phyloP scores from a whole-genome alignment of 1,284 basidiomycete species.

The Apiotrichum porosum region DNA sequence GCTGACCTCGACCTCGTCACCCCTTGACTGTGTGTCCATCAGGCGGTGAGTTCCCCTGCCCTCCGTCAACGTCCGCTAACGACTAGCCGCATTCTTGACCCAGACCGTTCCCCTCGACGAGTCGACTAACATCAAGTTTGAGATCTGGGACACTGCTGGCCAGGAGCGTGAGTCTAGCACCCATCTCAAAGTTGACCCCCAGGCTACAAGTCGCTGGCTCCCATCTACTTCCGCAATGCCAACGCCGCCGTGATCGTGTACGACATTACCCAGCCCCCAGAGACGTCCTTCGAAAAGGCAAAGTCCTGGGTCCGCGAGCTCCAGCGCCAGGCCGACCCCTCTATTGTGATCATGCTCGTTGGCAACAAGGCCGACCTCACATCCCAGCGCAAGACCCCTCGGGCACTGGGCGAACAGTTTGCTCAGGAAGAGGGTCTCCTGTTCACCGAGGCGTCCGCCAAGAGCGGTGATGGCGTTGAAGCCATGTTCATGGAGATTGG shows the following conservation, averaged over 20 bases:
- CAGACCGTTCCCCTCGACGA: conserved; percentile 90
- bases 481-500: conserved; percentile 80
- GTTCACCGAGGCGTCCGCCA: conserved; percentile 95
- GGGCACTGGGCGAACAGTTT: conserved; percentile 85
- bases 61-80: conserved; percentile 3
- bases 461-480: conserved; percentile 82
- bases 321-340: conserved; percentile 94
- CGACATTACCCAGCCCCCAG: conserved; percentile 72
- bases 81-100: conserved; percentile 84
- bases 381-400: conserved; percentile 63
- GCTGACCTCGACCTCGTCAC: conserved; percentile 1
- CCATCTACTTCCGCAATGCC: conserved; percentile 98
- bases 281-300: conserved; percentile 80
- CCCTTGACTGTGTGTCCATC: too few species aligned
- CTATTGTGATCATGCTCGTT: conserved; percentile 90
- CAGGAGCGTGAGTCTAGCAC: conserved; percentile 43
- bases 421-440: conserved; percentile 91
- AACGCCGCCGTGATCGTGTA: conserved; percentile 98
- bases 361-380: conserved; percentile 91
- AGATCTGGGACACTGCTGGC: conserved; percentile 74
- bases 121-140: conserved; percentile 88
- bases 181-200: conserved; percentile 9
- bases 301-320: conserved; percentile 95
- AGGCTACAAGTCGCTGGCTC: conserved; percentile 57
- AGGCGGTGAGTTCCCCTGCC: conserved; percentile 17